Evolutionary conservation across 305 asterid genomes (phyloP).

Genomic region (Stenogyne calaminthoides): DNA sequence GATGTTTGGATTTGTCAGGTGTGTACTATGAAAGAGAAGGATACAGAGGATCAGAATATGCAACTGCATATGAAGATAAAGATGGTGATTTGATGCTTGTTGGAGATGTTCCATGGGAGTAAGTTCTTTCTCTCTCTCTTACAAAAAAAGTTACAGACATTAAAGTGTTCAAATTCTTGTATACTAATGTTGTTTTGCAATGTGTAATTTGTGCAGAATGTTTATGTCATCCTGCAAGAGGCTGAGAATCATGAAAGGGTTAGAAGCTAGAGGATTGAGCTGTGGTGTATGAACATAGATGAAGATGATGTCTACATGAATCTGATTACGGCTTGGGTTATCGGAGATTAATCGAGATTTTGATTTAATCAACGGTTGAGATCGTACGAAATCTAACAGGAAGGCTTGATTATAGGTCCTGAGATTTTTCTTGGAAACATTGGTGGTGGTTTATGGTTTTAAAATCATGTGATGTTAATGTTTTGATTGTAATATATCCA

Average conservation of each 20-base stretch:
- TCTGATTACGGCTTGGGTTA: slow-evolving; percentile 41
- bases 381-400: neutral
- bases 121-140: slow-evolving; percentile 23
- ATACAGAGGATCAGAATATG: slow-evolving; percentile 67
- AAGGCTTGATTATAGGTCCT: neutral
- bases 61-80: slow-evolving; percentile 86
- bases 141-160: neutral
- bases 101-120: slow-evolving; percentile 93
- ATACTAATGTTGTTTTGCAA: slow-evolving; percentile 21
- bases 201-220: slow-evolving; percentile 55
- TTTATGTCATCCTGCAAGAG: slow-evolving; percentile 73
- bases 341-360: slow-evolving; percentile 26
- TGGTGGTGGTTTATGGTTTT: slow-evolving; percentile 35
- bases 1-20: slow-evolving; percentile 29
- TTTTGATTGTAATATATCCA: slow-evolving; percentile 36
- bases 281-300: slow-evolving; percentile 38
- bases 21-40: slow-evolving; percentile 84
- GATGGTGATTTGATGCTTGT: slow-evolving; percentile 93
- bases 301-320: slow-evolving; percentile 11
- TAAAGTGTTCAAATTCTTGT: neutral
- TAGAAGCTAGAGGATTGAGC: slow-evolving; percentile 68
- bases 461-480: slow-evolving; percentile 25
- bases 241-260: slow-evolving; percentile 73
- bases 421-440: slow-evolving; percentile 21
- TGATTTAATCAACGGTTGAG: neutral